These are phyloP conservation scores for Dictyostelium intermedium DNA, from an alignment of 78 protist genomes.

Conservation along the genomic window DNA sequence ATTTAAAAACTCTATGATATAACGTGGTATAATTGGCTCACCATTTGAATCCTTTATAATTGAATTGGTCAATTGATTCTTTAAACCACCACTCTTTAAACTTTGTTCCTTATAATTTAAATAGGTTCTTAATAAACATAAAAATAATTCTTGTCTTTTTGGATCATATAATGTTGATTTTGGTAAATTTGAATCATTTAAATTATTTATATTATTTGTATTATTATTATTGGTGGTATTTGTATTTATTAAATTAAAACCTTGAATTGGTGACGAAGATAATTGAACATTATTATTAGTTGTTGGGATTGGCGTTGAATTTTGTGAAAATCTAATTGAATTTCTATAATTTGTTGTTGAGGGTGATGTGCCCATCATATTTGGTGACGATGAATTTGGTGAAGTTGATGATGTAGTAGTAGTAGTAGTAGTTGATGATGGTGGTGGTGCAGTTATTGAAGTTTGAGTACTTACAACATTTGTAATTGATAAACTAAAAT, in stretches of 20 bases:
- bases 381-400: neutral
- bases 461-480: neutral
- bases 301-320: neutral
- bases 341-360: neutral
- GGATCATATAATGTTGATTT: conserved; percentile 37
- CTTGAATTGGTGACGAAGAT: conserved; percentile 17
- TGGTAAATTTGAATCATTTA: neutral
- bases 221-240: neutral
- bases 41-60: neutral
- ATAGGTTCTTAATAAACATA: conserved; percentile 61
- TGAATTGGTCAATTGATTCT: neutral
- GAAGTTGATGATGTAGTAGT: neutral
- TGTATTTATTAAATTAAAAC: neutral
- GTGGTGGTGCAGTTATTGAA: neutral
- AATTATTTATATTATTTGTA: neutral
- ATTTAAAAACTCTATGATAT: conserved; percentile 44
- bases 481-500: conserved; percentile 15
- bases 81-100: neutral
- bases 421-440: neutral
- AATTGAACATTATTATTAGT: neutral
- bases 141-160: conserved; percentile 62
- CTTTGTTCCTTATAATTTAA: neutral
- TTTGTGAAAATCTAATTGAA: neutral
- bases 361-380: neutral
- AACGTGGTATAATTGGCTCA: neutral